Base-by-base conservation (phyloP, 1,284 basidiomycete species). In the Malassezia vespertilionis region DNA sequence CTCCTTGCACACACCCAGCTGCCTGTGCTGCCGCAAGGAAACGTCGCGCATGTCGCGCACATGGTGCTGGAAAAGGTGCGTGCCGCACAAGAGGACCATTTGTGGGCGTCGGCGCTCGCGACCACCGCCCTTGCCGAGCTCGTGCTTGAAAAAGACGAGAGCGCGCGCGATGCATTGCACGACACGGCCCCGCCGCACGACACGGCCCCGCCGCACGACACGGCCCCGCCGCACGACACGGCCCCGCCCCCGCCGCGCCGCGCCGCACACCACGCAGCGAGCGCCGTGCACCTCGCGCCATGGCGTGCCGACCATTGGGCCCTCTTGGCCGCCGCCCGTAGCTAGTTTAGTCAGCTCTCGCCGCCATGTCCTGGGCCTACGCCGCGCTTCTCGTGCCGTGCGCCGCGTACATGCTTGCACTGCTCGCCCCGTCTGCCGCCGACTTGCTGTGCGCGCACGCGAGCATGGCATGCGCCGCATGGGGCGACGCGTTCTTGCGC, bases 261-360 rank as follows among this genome's bases (percentile, higher is more conserved):
- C 52, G 30, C 35, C 27, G 23, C 24, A 57, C 22, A 30, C 20
- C 24, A 44, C 23, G 40, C 45, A 31, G 41, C 21, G 27, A 12
- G 30, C 20, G n/a, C 33, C 22, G 32, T 45, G 33, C 50, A 45
- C 24, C 35, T 46, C 35, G 57, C 41, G 48, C 52, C 38, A 27
- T 41, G 35, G 69, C 75, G 84, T 83, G 56, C 80, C 84, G 54
- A 74, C 79, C 1, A 60, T 11, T 26, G 37, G 28, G 30, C 21
- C 22, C 15, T 34, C 9, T 22, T 49, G 14, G 23, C 18, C 5
- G 40, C 35, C 14, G 39, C 31, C 26, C 46, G 17, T 10, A 12
- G 35, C 35, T 5, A 22, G 17, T 14, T 49, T 49, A 43, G 46
- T 49, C 40, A 49, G 40, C 23, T 28, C 8, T 34, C 26, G 35